These are phyloP conservation scores for barrel medic (Medicago truncatula) DNA, from an alignment of 306 rosid species.

Conservation along the genomic window DNA sequence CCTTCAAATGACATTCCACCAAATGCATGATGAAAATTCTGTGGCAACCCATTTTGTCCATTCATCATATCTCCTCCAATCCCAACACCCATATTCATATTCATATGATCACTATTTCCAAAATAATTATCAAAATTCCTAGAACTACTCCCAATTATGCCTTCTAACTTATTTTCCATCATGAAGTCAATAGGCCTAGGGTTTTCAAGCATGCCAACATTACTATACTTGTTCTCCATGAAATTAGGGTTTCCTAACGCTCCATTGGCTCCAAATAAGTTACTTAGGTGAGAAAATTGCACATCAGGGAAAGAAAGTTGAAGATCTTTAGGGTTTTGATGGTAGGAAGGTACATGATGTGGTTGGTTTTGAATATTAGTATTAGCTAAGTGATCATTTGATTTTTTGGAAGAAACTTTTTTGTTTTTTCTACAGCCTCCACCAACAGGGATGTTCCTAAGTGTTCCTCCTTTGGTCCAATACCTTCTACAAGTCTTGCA, in stretches of 20 bases:
- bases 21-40: conserved; percentile 64
- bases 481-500: conserved; percentile 97
- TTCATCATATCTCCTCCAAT: conserved; percentile 41
- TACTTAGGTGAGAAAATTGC: conserved; percentile 66
- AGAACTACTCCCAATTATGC: conserved; percentile 54
- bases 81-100: conserved; percentile 26
- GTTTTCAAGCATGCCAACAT: conserved; percentile 51
- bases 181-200: conserved; percentile 76
- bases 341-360: conserved; percentile 43
- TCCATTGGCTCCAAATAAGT: conserved; percentile 54
- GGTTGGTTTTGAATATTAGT: conserved; percentile 40
- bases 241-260: conserved; percentile 60
- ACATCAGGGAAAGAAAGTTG: conserved; percentile 75
- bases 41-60: conserved; percentile 48
- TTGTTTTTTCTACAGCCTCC: conserved; percentile 97
- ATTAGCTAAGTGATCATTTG: conserved; percentile 50
- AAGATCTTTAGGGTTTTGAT: conserved; percentile 66
- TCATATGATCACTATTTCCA: conserved; percentile 54
- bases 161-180: conserved; percentile 80
- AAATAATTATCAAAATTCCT: conserved; percentile 60
- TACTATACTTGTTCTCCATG: conserved; percentile 39
- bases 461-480: conserved; percentile 98
- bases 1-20: conserved; percentile 75
- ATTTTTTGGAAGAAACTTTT: conserved; percentile 72
- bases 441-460: conserved; percentile 94